Base-by-base conservation (phyloP, 2,329 filamentous ascomycete genomes). In the Helotiales sp. region DNA sequence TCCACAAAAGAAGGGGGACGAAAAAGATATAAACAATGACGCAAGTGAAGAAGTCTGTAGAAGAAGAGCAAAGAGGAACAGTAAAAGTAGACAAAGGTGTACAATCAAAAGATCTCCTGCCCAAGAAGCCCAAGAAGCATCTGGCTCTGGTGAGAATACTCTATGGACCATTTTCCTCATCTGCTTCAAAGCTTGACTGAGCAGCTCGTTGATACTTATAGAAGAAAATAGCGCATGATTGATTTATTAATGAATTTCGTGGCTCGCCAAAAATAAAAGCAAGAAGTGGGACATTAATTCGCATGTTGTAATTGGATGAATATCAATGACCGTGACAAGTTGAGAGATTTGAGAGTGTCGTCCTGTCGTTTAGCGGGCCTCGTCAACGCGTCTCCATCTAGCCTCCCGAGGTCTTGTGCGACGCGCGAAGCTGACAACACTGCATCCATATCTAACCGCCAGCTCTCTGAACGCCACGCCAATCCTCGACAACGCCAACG, bases 391-490 rank as follows among this genome's bases (percentile, higher is more conserved):
- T 65, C 63, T 50, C 32, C 22, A 26, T 26, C 45, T 5, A 37
- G 28, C 17, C 30, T 50, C 7, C n/a, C n/a, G n/a, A n/a, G n/a
- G n/a, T 45, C 26, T 61, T 26, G 63, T 61, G 37, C 63, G 32
- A 61, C 63, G 43, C 63, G 63, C 49, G 54, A 37, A 54, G 50
- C 50, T 63, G 45, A 63, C 62, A 49, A 32, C 61, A 55, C 61
- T n/a, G n/a, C n/a, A n/a, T n/a, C n/a, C 50, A 63, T 40, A 55
- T 60, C 45, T 28, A 40, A 54, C 63, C 43, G 37, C 63, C 32
- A 45, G 22, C 43, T 47, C n/a, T 37, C n/a, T 17, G 22, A 37
- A 6, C 24, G 26, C 20, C 43, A 59, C 43, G 40, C 49, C 34
- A 37, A 60, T 15, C 24, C 22, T 60, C 58, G 20, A 47, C 11